Evolutionary conservation across 345 rosid species (phyloP).

Genomic region (Kernera saxatilis): DNA sequence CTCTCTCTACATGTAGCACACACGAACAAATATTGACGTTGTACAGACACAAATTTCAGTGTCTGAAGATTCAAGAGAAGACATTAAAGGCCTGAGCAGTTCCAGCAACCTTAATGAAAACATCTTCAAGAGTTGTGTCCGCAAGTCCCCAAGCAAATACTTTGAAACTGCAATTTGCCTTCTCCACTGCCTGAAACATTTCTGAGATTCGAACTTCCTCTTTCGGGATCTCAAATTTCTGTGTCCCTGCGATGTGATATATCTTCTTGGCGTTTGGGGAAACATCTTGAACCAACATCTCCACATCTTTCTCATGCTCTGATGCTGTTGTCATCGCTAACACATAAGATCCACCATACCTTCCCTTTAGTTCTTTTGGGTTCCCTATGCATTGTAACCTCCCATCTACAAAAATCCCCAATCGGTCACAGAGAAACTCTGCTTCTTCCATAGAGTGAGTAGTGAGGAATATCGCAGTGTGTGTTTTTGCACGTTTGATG

Average conservation of each 20-base stretch:
- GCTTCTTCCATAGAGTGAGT: slow-evolving; percentile 99
- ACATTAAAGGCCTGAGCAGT: slow-evolving; percentile 35
- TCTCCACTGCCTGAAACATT: slow-evolving; percentile 71
- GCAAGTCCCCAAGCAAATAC: slow-evolving; percentile 93
- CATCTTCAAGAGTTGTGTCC: slow-evolving; percentile 90
- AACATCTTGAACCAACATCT: slow-evolving; percentile 45
- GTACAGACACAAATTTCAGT: not conserved
- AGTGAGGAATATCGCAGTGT: slow-evolving; percentile 77
- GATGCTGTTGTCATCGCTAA: slow-evolving; percentile 69
- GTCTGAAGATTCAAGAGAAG: slow-evolving; percentile 17
- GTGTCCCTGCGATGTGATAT: slow-evolving; percentile 81
- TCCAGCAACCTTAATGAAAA: slow-evolving; percentile 88
- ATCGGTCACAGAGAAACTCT: slow-evolving; percentile 78
- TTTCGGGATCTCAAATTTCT: slow-evolving; percentile 88
- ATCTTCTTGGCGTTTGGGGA: slow-evolving; percentile 65
- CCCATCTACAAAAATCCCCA: slow-evolving; percentile 82
- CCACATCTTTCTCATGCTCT: slow-evolving; percentile 61
- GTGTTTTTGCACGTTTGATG: slow-evolving; percentile 68
- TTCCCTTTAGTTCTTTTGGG: slow-evolving; percentile 73
- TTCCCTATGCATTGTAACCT: slow-evolving; percentile 86
- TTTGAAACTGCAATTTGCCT: slow-evolving; percentile 56
- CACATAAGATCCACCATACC: slow-evolving; percentile 81
- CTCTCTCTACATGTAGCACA: not conserved
- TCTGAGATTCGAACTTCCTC: slow-evolving; percentile 59
- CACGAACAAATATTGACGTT: not conserved